These are phyloP conservation scores for Talaromyces marneffei DNA, from an alignment of 2,329 filamentous ascomycete species.

Conservation along the genomic window DNA sequence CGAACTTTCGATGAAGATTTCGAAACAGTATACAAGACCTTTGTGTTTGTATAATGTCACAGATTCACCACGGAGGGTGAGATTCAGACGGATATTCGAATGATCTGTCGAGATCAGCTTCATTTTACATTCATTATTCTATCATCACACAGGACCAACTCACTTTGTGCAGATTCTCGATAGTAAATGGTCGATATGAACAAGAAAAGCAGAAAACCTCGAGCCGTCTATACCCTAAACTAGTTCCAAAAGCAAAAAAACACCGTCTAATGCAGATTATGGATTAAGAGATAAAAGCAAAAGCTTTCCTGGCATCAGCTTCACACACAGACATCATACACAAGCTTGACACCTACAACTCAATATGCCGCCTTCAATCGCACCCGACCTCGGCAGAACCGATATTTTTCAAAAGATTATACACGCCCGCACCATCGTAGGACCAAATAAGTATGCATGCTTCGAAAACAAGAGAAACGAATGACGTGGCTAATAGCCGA, in stretches of 20 bases:
- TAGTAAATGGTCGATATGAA: too few species aligned
- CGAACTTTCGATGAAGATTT: neutral
- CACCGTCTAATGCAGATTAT: constrained; percentile 8
- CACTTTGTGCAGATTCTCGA: neutral
- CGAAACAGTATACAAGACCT: neutral
- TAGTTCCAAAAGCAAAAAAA: neutral
- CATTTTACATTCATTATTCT: neutral
- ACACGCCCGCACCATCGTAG: neutral
- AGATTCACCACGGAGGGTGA: neutral
- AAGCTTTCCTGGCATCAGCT: neutral
- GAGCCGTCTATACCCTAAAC: constrained; percentile 4
- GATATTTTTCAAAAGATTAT: neutral
- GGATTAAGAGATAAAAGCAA: neutral
- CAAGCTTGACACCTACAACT: neutral
- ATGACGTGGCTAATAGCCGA: constrained; percentile 5
- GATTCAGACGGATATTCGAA: neutral
- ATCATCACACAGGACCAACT: neutral
- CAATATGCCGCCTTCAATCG: neutral
- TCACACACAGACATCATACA: neutral
- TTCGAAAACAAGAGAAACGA: neutral
- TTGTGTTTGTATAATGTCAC: neutral
- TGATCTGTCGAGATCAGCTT: neutral
- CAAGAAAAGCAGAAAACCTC: neutral
- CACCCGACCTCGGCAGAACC: neutral
- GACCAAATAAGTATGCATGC: neutral